Base-by-base conservation (phyloP, 2,329 filamentous ascomycete genomes). In the Colletotrichum shisoi region DNA sequence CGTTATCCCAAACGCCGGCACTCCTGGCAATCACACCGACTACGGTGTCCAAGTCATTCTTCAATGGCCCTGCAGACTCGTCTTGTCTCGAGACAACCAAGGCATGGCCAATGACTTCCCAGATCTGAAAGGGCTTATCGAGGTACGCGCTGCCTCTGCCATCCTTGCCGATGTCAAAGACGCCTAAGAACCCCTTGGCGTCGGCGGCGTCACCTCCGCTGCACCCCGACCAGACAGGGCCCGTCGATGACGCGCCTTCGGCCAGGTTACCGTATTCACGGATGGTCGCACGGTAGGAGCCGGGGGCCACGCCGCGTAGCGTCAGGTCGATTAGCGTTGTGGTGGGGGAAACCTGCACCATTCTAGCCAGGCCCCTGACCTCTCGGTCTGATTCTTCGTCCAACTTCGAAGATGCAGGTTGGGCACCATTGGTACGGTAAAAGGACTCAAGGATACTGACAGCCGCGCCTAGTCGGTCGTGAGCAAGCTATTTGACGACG, bases 1-100 rank as follows among this genome's bases (percentile, higher is more conserved):
- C 93, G 74, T 99, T 97, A 78, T 97, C 94, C 95, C 95, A 99
- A 69, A 97, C 91, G n/a, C 95, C 95, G 17, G 95, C 94, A 78
- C 94, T 97, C 75, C 95, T 85, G 56, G 95, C 95, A 79, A 99
- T 92, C 58, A 99, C 94, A 9, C 95, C 95, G 2, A 97, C 92
- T 57, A 97, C 82, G 21, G 93, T 97, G 76, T 96, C 88, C 62
- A 89, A 85, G 75, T 97, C 92, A 72, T 97, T 94, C 73, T 84
- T 83, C 72, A 89, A 80, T 13, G 62, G 53, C 37, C 67, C 70
- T 1, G 88, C 85, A 65, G 82, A 81, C 71, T 89, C 86, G 66
- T 87, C 81, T 77, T 88, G 83, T 69, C 76, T 89, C 51, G 92
- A 91, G 56, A 98, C 88, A 52, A 96, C 91, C 83, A 99, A 91